phyloP scores from a whole-genome alignment of 352 stramenopile species.

The Globisporangium uncinulatum region DNA sequence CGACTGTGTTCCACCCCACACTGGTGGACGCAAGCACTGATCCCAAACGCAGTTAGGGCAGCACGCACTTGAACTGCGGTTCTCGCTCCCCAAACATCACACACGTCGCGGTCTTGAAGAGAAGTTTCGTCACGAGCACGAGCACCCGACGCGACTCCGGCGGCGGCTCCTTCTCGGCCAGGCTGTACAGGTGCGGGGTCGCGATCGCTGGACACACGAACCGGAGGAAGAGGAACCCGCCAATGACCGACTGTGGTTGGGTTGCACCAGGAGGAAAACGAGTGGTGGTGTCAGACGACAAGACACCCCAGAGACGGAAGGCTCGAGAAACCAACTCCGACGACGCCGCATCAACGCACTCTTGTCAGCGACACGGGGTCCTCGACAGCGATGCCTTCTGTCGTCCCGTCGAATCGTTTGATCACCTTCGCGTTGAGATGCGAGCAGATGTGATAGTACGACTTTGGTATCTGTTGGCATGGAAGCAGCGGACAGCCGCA shows the following conservation, averaged over 20 bases:
- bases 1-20: too few relatives aligned
- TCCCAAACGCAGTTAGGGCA: slow-evolving; percentile 28
- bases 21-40: too few relatives aligned
- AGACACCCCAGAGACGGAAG: background rate
- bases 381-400: slow-evolving; percentile 48
- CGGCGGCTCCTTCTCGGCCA: slow-evolving; percentile 63
- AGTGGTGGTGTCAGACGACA: background rate
- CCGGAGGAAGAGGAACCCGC: slow-evolving; percentile 83
- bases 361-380: slow-evolving; percentile 50
- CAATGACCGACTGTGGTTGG: slow-evolving; percentile 70
- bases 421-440: slow-evolving; percentile 70
- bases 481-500: background rate
- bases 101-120: slow-evolving; percentile 86
- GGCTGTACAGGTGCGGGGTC: slow-evolving; percentile 78
- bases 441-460: slow-evolving; percentile 76
- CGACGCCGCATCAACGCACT: slow-evolving; percentile 17
- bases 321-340: background rate
- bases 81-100: slow-evolving; percentile 84
- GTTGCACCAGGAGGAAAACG: too few relatives aligned
- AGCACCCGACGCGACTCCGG: slow-evolving; percentile 73
- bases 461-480: slow-evolving; percentile 42
- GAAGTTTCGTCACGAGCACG: slow-evolving; percentile 84
- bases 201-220: slow-evolving; percentile 88
- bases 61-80: slow-evolving; percentile 64
- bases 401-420: slow-evolving; percentile 57